Conservation (phyloP, 2,329 filamentous ascomycete genomes). For the Penicillium sp. region DNA sequence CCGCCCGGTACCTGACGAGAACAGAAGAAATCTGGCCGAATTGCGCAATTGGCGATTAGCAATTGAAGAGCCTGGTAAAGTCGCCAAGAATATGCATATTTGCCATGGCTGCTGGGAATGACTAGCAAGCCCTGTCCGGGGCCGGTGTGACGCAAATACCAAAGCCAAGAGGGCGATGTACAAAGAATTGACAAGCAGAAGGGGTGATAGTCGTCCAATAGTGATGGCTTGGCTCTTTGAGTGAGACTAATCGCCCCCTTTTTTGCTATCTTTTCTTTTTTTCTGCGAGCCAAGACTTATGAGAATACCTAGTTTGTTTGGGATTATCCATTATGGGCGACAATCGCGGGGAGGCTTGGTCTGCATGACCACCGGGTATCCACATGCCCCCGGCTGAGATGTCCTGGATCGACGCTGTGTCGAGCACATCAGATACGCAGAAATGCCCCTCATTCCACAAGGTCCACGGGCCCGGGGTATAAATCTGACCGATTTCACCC, state of each 20-base stretch:
- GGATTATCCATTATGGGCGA: slow-evolving; percentile 20
- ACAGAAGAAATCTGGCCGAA: slow-evolving; percentile 2
- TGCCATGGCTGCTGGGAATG: slow-evolving; percentile 17
- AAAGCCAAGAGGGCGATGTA: slow-evolving; percentile 28
- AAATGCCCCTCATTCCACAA: slow-evolving; percentile 26
- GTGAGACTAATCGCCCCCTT: slow-evolving; percentile 6
- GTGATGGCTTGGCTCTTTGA: slow-evolving; percentile 27
- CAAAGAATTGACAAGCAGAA: slow-evolving; percentile 23
- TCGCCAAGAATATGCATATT: slow-evolving; percentile 16
- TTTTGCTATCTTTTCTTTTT: slow-evolving; percentile 7
- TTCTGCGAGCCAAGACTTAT: slow-evolving; percentile 28
- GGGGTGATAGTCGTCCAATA: slow-evolving; percentile 23
- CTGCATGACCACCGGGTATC: slow-evolving; percentile 22
- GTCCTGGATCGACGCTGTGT: slow-evolving; percentile 28
- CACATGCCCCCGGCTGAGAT: slow-evolving; percentile 21
- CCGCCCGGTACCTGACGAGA: slow-evolving; percentile 5
- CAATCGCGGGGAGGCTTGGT: slow-evolving; percentile 20
- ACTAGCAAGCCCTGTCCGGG: slow-evolving; percentile 5
- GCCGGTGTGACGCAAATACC: slow-evolving; percentile 15
- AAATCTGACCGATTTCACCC: slow-evolving; percentile 23
- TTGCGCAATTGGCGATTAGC: slow-evolving; percentile 14
- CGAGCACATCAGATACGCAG: slow-evolving; percentile 21
- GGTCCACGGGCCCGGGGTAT: slow-evolving; percentile 26
- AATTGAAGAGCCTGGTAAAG: background rate
- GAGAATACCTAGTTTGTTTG: slow-evolving; percentile 21